These are phyloP conservation scores for Lanmaoa rubissima DNA, from an alignment of 768 basidiomycete genomes.

Conservation along the genomic window DNA sequence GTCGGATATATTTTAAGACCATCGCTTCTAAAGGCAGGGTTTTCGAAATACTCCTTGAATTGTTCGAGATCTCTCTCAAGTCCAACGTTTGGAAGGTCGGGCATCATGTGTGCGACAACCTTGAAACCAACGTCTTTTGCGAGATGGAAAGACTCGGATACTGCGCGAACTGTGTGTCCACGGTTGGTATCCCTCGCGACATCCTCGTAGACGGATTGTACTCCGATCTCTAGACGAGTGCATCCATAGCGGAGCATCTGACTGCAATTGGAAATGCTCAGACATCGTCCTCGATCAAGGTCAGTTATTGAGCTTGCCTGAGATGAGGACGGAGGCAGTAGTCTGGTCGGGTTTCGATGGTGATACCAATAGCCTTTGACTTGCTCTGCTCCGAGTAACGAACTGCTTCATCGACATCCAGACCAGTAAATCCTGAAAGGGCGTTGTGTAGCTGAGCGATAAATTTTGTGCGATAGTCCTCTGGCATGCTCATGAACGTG, in stretches of 20 bases:
- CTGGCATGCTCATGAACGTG: slow-evolving; percentile 99
- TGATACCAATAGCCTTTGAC: slow-evolving; percentile 98
- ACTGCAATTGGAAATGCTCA: slow-evolving; percentile 39
- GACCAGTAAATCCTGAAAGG: slow-evolving; percentile 89
- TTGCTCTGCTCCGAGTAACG: slow-evolving; percentile 96
- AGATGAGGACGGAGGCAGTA: slow-evolving; percentile 97
- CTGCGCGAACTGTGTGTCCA: slow-evolving; percentile 96
- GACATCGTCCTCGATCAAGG: not conserved
- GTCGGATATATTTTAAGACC: slow-evolving; percentile 99
- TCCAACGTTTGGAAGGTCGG: slow-evolving; percentile 96
- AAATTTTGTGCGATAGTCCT: slow-evolving; percentile 91
- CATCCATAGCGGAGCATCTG: slow-evolving; percentile 99
- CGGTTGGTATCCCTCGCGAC: slow-evolving; percentile 98
- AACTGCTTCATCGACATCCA: slow-evolving; percentile 94
- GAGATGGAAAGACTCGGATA: slow-evolving; percentile 95
- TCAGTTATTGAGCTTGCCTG: slow-evolving; percentile 46
- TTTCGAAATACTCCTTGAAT: slow-evolving; percentile 99
- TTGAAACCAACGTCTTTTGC: slow-evolving; percentile 99
- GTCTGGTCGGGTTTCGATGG: slow-evolving; percentile 97
- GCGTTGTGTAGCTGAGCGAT: slow-evolving; percentile 97
- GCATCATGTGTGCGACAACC: slow-evolving; percentile 99
- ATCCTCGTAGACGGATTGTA: slow-evolving; percentile 99
- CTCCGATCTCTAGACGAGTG: slow-evolving; percentile 96
- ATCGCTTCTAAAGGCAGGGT: slow-evolving; percentile 94
- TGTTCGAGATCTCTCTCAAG: slow-evolving; percentile 96